phyloP scores from a whole-genome alignment of 176 grass and related monocot genomes.

The Oryza meyeriana region DNA sequence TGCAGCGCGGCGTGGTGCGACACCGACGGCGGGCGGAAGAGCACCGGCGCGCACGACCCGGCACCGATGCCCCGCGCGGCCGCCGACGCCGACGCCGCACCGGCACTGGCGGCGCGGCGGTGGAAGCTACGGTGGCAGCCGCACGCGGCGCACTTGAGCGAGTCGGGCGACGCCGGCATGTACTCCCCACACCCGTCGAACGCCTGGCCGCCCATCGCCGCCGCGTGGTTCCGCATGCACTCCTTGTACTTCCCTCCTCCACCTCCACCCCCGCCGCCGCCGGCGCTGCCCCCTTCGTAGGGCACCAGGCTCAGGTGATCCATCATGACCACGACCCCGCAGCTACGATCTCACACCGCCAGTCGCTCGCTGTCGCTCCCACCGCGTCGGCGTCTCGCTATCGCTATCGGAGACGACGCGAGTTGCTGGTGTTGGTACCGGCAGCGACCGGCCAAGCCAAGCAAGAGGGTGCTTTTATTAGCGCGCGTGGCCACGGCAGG shows the following conservation, averaged over 20 bases:
- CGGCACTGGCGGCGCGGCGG: slow-evolving; percentile 43
- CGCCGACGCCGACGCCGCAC: no score
- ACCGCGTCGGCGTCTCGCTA: background rate
- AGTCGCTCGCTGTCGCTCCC: background rate
- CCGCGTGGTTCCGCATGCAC: slow-evolving; percentile 98
- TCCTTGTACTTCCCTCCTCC: slow-evolving; percentile 68
- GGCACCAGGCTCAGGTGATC: slow-evolving; percentile 61
- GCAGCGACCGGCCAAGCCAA: slow-evolving; percentile 10
- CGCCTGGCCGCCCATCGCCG: slow-evolving; percentile 73
- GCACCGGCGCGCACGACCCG: background rate
- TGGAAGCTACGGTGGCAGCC: slow-evolving; percentile 97
- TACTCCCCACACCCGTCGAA: slow-evolving; percentile 94
- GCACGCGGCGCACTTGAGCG: slow-evolving; percentile 75
- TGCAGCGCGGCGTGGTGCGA: slow-evolving; percentile 43
- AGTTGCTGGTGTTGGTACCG: background rate
- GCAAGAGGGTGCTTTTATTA: slow-evolving; percentile 3
- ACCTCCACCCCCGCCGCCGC: background rate
- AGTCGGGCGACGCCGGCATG: slow-evolving; percentile 71
- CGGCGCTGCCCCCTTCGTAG: slow-evolving; percentile 34
- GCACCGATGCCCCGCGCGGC: background rate
- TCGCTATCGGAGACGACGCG: background rate
- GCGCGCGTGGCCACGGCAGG: background rate
- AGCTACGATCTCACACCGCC: background rate
- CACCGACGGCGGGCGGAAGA: slow-evolving; percentile 35
- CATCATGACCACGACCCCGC: slow-evolving; percentile 39